phyloP scores from a whole-genome alignment of 441 rosid genomes.

The Erodium moschatum region DNA sequence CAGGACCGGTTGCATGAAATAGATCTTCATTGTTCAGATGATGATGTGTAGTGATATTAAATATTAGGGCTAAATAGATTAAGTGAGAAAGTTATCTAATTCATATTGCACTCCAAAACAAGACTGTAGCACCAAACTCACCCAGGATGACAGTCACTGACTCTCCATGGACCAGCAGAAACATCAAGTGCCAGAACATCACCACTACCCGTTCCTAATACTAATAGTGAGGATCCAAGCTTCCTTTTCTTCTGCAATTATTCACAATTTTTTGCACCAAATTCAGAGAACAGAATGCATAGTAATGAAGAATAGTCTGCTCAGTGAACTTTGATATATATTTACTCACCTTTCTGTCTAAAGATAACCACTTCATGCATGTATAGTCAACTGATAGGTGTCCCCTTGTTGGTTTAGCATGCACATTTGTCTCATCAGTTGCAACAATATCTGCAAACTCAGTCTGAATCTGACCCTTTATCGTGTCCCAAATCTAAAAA shows the following conservation, averaged over 20 bases:
- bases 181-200: constrained; percentile 88
- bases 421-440: constrained; percentile 29
- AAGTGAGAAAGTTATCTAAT: neutral
- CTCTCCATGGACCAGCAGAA: constrained; percentile 81
- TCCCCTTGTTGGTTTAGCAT: constrained; percentile 43
- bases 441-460: constrained; percentile 68
- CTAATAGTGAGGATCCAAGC: constrained; percentile 51
- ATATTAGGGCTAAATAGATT: neutral
- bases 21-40: neutral
- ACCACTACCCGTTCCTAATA: constrained; percentile 89
- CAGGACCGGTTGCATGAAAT: neutral
- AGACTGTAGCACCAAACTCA: constrained; percentile 27
- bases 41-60: neutral
- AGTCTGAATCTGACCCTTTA: constrained; percentile 66
- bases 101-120: neutral
- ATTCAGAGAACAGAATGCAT: neutral
- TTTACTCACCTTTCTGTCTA: constrained; percentile 45
- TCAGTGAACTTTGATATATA: neutral
- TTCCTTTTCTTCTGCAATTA: constrained; percentile 75
- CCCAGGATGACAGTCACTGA: constrained; percentile 92
- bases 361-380: constrained; percentile 74
- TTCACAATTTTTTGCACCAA: constrained; percentile 11
- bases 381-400: constrained; percentile 71
- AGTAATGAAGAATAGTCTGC: neutral
- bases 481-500: constrained; percentile 67